These are phyloP conservation scores for Trichophyton verrucosum DNA, from an alignment of 2,329 filamentous ascomycete species.

Conservation along the genomic window DNA sequence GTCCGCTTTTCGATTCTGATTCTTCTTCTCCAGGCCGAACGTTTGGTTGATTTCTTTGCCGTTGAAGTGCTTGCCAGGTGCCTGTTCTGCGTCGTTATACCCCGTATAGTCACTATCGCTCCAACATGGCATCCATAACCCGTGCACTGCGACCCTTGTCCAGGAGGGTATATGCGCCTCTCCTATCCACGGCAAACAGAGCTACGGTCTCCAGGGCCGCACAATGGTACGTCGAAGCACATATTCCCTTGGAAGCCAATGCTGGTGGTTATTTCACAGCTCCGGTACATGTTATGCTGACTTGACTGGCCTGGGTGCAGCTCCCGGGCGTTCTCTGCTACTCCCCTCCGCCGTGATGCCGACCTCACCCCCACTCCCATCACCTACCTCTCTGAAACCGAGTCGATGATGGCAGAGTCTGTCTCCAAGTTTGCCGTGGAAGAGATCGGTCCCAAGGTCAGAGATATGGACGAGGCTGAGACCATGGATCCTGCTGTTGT, in stretches of 20 bases:
- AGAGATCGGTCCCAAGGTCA: slow-evolving; percentile 75
- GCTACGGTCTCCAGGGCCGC: slow-evolving; percentile 27
- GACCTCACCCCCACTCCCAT: slow-evolving; percentile 84
- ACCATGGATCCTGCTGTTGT: slow-evolving; percentile 78
- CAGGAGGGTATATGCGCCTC: slow-evolving; percentile 25
- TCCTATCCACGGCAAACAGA: slow-evolving; percentile 29
- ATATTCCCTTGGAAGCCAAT: background rate
- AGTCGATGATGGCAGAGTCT: slow-evolving; percentile 75
- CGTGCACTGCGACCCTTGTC: slow-evolving; percentile 36
- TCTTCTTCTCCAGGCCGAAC: background rate
- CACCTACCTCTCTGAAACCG: slow-evolving; percentile 80
- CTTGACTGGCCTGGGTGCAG: slow-evolving; percentile 17
- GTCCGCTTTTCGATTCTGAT: background rate
- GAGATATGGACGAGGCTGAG: slow-evolving; percentile 97
- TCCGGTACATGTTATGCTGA: background rate
- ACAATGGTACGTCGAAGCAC: slow-evolving; percentile 27
- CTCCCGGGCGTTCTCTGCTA: slow-evolving; percentile 49
- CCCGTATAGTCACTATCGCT: background rate
- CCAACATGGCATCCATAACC: slow-evolving; percentile 37
- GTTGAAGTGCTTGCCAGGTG: background rate
- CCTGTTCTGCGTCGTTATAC: background rate
- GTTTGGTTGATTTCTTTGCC: background rate
- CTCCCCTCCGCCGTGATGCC: slow-evolving; percentile 41
- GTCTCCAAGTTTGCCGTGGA: slow-evolving; percentile 87
- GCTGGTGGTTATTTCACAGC: background rate